Conservation (phyloP, 2,329 filamentous ascomycete genomes). For the Clonostachys sp. region DNA sequence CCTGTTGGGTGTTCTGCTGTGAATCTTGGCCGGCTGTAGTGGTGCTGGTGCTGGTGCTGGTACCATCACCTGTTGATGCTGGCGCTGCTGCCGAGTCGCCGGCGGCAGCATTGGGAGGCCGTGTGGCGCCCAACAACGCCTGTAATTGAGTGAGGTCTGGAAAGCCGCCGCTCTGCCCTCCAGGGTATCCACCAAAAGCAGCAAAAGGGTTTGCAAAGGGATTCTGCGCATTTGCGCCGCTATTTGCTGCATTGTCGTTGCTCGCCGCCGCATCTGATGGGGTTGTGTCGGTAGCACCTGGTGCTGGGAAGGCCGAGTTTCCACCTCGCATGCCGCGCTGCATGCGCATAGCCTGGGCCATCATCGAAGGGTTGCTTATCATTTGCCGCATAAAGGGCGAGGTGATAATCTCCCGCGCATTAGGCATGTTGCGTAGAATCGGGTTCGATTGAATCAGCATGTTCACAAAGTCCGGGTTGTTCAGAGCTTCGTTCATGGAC, state of each 20-base stretch:
- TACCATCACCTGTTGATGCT: not conserved
- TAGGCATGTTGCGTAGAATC: constrained; percentile 68
- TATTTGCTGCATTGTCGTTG: constrained; percentile 20
- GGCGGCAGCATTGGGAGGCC: not conserved
- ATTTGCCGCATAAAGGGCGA: constrained; percentile 86
- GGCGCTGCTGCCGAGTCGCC: not conserved
- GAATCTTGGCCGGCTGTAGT: constrained; percentile 3
- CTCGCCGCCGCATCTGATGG: constrained; percentile 41
- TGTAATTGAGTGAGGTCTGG: constrained; percentile 4
- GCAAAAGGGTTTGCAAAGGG: constrained; percentile 34
- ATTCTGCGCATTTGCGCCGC: constrained; percentile 24
- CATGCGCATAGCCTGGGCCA: constrained; percentile 80
- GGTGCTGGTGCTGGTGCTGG: not conserved
- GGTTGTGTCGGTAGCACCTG: constrained; percentile 86
- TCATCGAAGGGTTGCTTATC: constrained; percentile 85
- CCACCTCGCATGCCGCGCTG: constrained; percentile 63
- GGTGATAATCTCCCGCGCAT: constrained; percentile 78
- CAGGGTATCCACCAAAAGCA: constrained; percentile 14
- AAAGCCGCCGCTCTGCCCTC: constrained; percentile 5
- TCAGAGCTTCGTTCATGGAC: constrained; percentile 89
- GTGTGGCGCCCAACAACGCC: not conserved
- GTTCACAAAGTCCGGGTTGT: constrained; percentile 91
- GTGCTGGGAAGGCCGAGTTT: constrained; percentile 72
- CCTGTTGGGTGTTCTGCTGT: constrained; percentile 7
- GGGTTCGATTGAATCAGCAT: constrained; percentile 94